phyloP scores from a whole-genome alignment of 1,284 basidiomycete genomes.

The Vanrija humicola region DNA sequence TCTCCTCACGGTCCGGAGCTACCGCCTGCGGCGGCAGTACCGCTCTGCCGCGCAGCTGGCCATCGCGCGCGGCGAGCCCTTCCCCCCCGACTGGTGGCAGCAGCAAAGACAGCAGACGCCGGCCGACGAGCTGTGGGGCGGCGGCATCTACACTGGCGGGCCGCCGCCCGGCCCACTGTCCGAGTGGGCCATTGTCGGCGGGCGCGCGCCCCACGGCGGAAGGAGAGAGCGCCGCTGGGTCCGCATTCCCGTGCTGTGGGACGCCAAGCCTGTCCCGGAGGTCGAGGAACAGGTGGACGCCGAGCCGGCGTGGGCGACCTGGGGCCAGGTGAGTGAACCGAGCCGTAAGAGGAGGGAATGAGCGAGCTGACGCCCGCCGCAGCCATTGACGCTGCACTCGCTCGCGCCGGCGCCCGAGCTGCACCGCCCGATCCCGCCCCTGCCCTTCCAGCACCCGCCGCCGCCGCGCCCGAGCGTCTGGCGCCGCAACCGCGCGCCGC shows the following conservation, averaged over 20 bases:
- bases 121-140: conserved; percentile 1
- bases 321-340: not conserved
- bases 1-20: conserved; percentile 28
- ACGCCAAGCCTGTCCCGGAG: conserved; percentile 3
- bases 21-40: conserved; percentile 34
- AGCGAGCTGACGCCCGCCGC: not conserved
- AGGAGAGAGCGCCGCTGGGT: conserved; percentile 17
- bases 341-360: not conserved
- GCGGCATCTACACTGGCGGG: not conserved
- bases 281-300: not conserved
- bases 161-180: not conserved
- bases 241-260: conserved; percentile 24
- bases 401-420: not conserved
- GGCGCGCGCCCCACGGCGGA: not conserved
- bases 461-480: not conserved
- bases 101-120: not conserved
- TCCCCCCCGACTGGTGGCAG: conserved; percentile 9
- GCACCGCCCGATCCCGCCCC: not conserved
- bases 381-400: conserved; percentile 14
- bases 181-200: conserved; percentile 4
- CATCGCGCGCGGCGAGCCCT: conserved; percentile 34
- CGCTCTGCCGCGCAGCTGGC: conserved; percentile 37
- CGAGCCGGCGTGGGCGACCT: not conserved
- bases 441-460: not conserved
- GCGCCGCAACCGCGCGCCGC: not conserved